Conservation (phyloP, 345 rosid genomes). For the Salix suchowensis region DNA sequence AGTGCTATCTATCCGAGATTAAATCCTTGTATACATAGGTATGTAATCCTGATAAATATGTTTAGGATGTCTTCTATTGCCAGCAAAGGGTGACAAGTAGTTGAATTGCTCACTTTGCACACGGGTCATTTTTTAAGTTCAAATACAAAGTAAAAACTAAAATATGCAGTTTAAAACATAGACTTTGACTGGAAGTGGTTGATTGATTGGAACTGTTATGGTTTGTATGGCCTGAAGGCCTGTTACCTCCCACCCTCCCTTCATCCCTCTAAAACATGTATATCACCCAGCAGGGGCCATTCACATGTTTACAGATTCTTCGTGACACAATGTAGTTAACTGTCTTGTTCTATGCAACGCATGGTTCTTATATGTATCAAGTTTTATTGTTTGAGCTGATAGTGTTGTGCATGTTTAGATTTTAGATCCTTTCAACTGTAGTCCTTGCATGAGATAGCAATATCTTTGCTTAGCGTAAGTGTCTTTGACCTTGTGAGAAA, state of each 20-base stretch:
- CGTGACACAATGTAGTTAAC: too few species aligned
- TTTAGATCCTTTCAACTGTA: not conserved
- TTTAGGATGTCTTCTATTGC: not conserved
- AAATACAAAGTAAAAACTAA: not conserved
- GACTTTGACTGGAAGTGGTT: too few species aligned
- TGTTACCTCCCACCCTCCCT: too few species aligned
- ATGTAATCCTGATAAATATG: not conserved
- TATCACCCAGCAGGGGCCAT: too few species aligned
- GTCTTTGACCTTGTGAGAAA: conserved; percentile 14
- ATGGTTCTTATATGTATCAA: not conserved
- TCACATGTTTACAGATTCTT: too few species aligned
- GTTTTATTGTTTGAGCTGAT: not conserved
- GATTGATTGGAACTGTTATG: too few species aligned
- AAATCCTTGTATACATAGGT: too few species aligned
- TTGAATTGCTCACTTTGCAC: not conserved
- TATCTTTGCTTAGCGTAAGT: not conserved
- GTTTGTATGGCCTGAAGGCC: too few species aligned
- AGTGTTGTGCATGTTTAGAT: not conserved
- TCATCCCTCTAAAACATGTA: too few species aligned
- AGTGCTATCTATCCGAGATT: too few species aligned
- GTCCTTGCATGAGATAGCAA: not conserved
- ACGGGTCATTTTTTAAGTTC: not conserved
- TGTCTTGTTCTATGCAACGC: too few species aligned
- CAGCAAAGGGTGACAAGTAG: not conserved
- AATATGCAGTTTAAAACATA: not conserved